phyloP scores from a whole-genome alignment of 192 early-diverging fungal genomes.

The Coemansia sp. region DNA sequence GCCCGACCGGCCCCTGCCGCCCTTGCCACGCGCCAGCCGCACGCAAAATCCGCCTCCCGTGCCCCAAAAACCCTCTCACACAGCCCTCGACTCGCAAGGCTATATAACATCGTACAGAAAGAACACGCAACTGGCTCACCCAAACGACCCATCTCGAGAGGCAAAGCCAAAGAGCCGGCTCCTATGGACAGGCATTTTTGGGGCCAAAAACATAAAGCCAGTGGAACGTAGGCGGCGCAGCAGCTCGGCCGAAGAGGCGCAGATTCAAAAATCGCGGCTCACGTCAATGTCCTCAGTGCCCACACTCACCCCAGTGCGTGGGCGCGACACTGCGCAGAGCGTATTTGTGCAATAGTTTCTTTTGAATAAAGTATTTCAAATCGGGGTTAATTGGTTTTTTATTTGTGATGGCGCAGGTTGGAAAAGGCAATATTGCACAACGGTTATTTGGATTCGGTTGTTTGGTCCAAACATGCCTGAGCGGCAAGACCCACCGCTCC shows the following conservation, averaged over 20 bases:
- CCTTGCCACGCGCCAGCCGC: conserved; percentile 5
- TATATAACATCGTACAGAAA: conserved; percentile 44
- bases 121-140: conserved; percentile 9
- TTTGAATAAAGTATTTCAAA: too few relatives aligned
- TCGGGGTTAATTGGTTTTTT: not conserved
- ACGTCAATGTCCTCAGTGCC: conserved; percentile 6
- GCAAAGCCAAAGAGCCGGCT: conserved; percentile 23
- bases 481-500: too few relatives aligned
- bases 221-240: conserved; percentile 8
- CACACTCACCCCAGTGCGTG: conserved; percentile 5
- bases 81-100: conserved; percentile 40
- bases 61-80: too few relatives aligned
- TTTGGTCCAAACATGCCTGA: too few relatives aligned
- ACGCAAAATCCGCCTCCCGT: not conserved
- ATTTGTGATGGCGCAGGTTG: not conserved
- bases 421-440: conserved; percentile 16
- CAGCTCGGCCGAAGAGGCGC: conserved; percentile 8
- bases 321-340: conserved; percentile 4
- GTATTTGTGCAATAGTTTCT: conserved; percentile 3
- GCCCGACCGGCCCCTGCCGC: conserved; percentile 19
- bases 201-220: conserved; percentile 29
- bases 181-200: conserved; percentile 40
- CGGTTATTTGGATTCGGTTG: too few relatives aligned
- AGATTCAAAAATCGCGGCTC: not conserved
- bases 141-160: not conserved